Conservation (phyloP, 345 rosid genomes). For the Toxicodendron radicans region DNA sequence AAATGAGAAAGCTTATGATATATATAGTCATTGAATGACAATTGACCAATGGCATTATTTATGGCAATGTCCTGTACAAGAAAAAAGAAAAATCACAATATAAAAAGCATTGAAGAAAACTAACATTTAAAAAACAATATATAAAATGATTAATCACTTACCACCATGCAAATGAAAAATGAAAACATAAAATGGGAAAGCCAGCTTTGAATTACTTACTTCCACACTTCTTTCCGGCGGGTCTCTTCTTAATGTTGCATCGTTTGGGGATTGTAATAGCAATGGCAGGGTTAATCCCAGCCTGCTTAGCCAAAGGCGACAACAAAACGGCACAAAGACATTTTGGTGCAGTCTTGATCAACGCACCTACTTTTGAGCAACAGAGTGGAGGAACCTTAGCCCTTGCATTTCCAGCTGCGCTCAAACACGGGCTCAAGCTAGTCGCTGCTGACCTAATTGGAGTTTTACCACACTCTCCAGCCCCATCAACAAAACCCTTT, state of each 20-base stretch:
- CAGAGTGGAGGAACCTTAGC: constrained; percentile 60
- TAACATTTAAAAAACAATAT: no score
- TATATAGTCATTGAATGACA: no score
- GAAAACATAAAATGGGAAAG: neutral
- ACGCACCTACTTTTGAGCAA: constrained; percentile 66
- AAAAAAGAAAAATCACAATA: no score
- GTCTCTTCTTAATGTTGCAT: constrained; percentile 75
- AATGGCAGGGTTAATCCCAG: constrained; percentile 72
- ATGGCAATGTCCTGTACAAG: no score
- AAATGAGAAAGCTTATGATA: no score
- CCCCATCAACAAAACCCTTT: constrained; percentile 33
- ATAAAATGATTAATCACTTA: no score
- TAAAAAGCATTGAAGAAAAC: no score
- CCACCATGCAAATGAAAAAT: neutral
- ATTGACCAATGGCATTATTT: no score
- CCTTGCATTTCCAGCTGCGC: constrained; percentile 54
- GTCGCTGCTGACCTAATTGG: constrained; percentile 67
- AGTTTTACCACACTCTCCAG: constrained; percentile 71
- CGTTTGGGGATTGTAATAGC: constrained; percentile 79
- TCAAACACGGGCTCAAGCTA: constrained; percentile 72
- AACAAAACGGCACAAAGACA: constrained; percentile 76
- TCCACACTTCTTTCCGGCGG: constrained; percentile 78
- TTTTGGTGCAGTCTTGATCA: constrained; percentile 63
- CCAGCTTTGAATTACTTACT: constrained; percentile 37
- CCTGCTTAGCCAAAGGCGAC: constrained; percentile 77